Evolutionary conservation across 2,329 filamentous ascomycete species (phyloP), one percentile per base, ranked within the genome.

Genomic region (Xylaria sp.): DNA sequence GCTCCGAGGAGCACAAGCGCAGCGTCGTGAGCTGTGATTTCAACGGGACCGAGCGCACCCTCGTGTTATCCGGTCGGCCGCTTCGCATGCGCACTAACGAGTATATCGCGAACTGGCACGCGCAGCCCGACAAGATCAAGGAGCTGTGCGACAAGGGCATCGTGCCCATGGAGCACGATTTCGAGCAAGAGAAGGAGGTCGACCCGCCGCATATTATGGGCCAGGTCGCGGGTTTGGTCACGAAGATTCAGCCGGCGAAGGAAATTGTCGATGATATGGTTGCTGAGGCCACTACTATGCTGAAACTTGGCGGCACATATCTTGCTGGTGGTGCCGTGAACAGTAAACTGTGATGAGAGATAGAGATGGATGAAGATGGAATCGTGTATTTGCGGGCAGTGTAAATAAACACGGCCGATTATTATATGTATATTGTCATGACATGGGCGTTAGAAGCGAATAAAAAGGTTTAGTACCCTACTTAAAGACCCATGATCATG

Each of bases 231-330:
- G 94, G 92, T 1, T 86, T 90, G 0, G 92, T 98, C 66, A 80
- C 83, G 41, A 89, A 91, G 73, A 88, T 98, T 68, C 90, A 96
- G 83, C 94, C 94, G 0, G 95, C 95, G 0, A 87, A 84, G 56
- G 87, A 91, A 72, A 97, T 98, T 82, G 90, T 98, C n/a, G 87
- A 90, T 69, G 94, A 97, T 73, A 98, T 98, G 94, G 92, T 97
- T 10, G 82, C 83, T 23, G 90, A 94, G 79, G 93, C 93, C 0
- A 89, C 90, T 9, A 85, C 87, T 1, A 88, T 91, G 84, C 78
- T 97, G 75, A 88, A 84, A 79, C 78, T 85, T 33, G 91, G 90
- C 3, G 82, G 85, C 48, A 80, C 81, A 2, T 94, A 92, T 80
- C 79, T 94, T 9, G 57, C 71, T 48, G 56, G 43, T 3, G 68